phyloP scores from a whole-genome alignment of 352 stramenopile species.

The Phytopythium boreale region DNA sequence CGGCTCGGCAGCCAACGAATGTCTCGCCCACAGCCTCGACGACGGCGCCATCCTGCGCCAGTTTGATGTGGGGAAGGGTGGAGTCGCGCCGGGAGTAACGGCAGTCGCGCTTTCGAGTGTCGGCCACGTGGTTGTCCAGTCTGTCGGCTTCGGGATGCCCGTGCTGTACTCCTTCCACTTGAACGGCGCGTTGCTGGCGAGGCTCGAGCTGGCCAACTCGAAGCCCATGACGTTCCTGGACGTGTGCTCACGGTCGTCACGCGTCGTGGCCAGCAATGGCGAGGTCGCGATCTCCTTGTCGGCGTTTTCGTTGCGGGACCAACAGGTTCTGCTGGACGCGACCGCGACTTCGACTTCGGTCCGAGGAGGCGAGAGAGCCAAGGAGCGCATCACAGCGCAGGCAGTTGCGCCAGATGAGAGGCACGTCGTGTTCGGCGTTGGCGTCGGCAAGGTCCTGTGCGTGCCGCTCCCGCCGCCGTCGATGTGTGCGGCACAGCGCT shows the following conservation, averaged over 20 bases:
- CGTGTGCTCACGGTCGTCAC: constrained; percentile 61
- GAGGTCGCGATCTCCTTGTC: constrained; percentile 40
- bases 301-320: constrained; percentile 41
- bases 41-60: constrained; percentile 67
- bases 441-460: constrained; percentile 47
- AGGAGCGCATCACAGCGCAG: constrained; percentile 58
- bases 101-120: constrained; percentile 62
- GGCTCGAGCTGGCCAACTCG: constrained; percentile 16
- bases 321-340: constrained; percentile 53
- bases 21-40: constrained; percentile 54
- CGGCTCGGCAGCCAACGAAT: constrained; percentile 64
- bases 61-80: constrained; percentile 37
- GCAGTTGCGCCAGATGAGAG: constrained; percentile 70
- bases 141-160: constrained; percentile 44
- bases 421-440: constrained; percentile 69
- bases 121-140: constrained; percentile 72
- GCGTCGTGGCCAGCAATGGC: constrained; percentile 66
- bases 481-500: constrained; percentile 2
- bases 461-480: constrained; percentile 35
- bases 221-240: constrained; percentile 45
- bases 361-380: not conserved
- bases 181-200: constrained; percentile 60
- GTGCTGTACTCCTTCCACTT: constrained; percentile 74
- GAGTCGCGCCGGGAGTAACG: constrained; percentile 42
- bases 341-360: not conserved